Conservation (phyloP, 2,329 filamentous ascomycete genomes). For the Trichoderma sp. region DNA sequence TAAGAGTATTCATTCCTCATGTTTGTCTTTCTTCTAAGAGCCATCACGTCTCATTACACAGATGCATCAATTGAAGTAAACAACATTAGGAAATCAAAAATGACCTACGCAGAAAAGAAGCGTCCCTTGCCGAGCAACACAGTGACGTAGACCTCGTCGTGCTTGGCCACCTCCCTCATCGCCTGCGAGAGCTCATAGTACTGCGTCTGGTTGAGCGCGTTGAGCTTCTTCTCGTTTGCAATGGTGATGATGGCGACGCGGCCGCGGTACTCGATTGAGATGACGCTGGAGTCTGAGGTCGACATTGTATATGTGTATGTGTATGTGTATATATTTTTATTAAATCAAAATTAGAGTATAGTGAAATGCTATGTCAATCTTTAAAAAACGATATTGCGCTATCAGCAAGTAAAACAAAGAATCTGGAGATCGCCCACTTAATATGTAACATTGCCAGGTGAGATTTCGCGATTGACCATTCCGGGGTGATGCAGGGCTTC, state of each 20-base stretch:
- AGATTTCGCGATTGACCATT: not conserved
- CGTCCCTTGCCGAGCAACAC: slow-evolving; percentile 81
- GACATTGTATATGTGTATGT: not conserved
- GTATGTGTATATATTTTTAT: not conserved
- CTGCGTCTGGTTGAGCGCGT: slow-evolving; percentile 69
- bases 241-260: slow-evolving; percentile 75
- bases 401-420: not conserved
- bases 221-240: slow-evolving; percentile 82
- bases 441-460: not conserved
- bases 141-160: slow-evolving; percentile 81
- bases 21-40: no score
- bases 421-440: not conserved
- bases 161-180: slow-evolving; percentile 74
- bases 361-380: not conserved
- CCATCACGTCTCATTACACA: not conserved
- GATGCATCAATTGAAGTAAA: no score
- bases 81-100: not conserved
- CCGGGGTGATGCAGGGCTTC: not conserved
- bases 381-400: not conserved
- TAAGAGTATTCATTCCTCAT: not conserved
- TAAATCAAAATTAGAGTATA: not conserved
- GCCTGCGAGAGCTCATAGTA: slow-evolving; percentile 78
- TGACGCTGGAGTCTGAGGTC: slow-evolving; percentile 30
- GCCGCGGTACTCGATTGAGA: slow-evolving; percentile 45
- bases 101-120: slow-evolving; percentile 80